Evolutionary conservation across 169 alveolate species (phyloP), one percentile per base, ranked within the genome.

Genomic region (Plasmodium coatneyi): DNA sequence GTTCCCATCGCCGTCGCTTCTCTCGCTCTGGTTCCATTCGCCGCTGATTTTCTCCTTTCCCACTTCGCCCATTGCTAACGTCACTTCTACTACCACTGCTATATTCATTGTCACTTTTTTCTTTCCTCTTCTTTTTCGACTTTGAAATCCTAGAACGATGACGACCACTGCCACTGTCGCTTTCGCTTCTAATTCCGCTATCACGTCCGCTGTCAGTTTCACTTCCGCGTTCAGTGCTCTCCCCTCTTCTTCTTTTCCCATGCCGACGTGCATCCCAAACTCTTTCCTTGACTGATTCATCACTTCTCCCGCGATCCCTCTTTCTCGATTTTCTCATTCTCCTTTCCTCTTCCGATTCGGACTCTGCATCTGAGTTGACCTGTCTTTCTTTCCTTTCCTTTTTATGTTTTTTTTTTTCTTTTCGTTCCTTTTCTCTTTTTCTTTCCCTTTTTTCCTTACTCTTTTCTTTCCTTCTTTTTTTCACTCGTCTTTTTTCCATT

Each of bases 401-500:
- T 49, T 56, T 34, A 43, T 49, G 30, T 72, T 71, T 84, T 60
- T 14, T 30, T 49, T 54, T 54, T 60, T 78, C 49, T 34, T 86
- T 56, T 52, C 83, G 60, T 86, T 19, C 76, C 80, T 25, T 54
- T 46, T 49, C 71, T 66, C 30, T 9, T 34, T 76, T 86, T 34
- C 34, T 71, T 72, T 46, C 66, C 36, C 41, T 34, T 71, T 46
- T 72, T 41, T 76, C 93, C 16, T 60, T 76, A 54, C 66, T 16
- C 28, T 34, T 56, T 56, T 34, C 79, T 22, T 28, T 74, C 34
- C 43, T 78, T n/a, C 71, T 74, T 34, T 12, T 43, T 28, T 46
- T 39, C 12, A 10, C 70, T 76, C 25, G 70, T 76, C 28, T 87
- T 19, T 28, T 79, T 41, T 60, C 81, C 81, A 1, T 86, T 54